Evolutionary conservation across 2,329 filamentous ascomycete genomes (phyloP).

Genomic region (Curvularia sp.): DNA sequence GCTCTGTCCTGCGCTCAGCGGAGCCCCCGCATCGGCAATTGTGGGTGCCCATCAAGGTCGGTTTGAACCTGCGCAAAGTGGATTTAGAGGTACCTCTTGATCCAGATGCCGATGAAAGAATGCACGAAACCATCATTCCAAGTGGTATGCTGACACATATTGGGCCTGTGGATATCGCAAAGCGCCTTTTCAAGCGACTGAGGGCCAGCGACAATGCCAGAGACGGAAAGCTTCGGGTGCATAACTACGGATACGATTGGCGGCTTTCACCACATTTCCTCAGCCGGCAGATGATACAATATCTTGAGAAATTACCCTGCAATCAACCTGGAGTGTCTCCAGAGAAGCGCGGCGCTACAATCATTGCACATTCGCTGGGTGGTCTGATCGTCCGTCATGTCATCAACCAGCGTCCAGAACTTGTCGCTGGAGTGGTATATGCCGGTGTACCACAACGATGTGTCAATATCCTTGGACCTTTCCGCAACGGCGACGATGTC

Average conservation of each 20-base stretch:
- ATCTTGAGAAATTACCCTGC: constrained; percentile 75
- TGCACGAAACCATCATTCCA: constrained; percentile 82
- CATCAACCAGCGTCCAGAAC: constrained; percentile 81
- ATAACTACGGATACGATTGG: constrained; percentile 97
- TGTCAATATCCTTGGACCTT: constrained; percentile 87
- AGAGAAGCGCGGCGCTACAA: constrained; percentile 71
- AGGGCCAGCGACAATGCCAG: constrained; percentile 75
- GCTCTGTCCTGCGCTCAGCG: constrained; percentile 85
- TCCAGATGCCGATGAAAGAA: constrained; percentile 80
- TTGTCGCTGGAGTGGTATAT: constrained; percentile 86
- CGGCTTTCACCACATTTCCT: constrained; percentile 80
- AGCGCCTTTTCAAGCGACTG: constrained; percentile 79
- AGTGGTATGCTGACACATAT: constrained; percentile 91
- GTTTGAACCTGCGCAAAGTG: constrained; percentile 87
- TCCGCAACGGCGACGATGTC: constrained; percentile 92
- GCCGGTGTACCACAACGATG: constrained; percentile 85
- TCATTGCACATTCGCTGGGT: constrained; percentile 87
- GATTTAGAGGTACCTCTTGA: constrained; percentile 87
- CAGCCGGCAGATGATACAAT: constrained; percentile 73
- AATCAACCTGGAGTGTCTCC: constrained; percentile 66
- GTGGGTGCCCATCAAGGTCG: constrained; percentile 94
- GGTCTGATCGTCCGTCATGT: constrained; percentile 88
- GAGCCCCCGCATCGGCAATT: constrained; percentile 83
- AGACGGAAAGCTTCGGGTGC: constrained; percentile 75
- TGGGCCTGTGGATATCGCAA: constrained; percentile 88